phyloP scores from a whole-genome alignment of 2,329 filamentous ascomycete genomes.

The Karstenula rhodostoma region DNA sequence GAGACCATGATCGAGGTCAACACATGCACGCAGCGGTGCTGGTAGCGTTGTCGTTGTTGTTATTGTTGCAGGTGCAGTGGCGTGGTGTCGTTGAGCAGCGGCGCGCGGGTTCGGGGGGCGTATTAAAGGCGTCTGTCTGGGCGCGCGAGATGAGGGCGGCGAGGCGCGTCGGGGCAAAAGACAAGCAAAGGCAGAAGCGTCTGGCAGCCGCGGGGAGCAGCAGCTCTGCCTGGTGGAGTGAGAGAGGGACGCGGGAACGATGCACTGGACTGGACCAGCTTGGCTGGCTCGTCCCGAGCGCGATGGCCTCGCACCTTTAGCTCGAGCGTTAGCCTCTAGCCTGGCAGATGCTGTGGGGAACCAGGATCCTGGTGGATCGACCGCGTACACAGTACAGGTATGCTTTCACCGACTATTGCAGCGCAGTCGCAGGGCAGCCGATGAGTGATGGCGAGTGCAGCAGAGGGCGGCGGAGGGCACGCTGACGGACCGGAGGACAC shows the following conservation, averaged over 20 bases:
- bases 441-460: constrained; percentile 7
- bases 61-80: neutral
- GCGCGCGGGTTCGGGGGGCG: constrained; percentile 10
- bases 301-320: constrained; percentile 24
- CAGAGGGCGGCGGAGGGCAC: neutral
- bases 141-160: constrained; percentile 24
- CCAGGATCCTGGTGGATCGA: constrained; percentile 14
- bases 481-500: constrained; percentile 4
- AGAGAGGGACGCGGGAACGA: constrained; percentile 22
- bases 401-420: neutral
- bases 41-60: neutral
- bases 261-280: constrained; percentile 21
- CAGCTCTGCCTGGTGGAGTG: constrained; percentile 22
- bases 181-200: constrained; percentile 28
- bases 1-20: constrained; percentile 74
- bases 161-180: constrained; percentile 28
- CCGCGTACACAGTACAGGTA: neutral
- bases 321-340: constrained; percentile 26
- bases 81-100: neutral
- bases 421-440: neutral
- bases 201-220: constrained; percentile 27
- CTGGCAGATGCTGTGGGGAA: constrained; percentile 26
- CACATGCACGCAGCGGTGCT: constrained; percentile 6
- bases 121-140: constrained; percentile 14
- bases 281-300: constrained; percentile 23